Evolutionary conservation across 345 rosid genomes (phyloP), one percentile per base, ranked within the genome.

Genomic region (Eucalyptus pumila): DNA sequence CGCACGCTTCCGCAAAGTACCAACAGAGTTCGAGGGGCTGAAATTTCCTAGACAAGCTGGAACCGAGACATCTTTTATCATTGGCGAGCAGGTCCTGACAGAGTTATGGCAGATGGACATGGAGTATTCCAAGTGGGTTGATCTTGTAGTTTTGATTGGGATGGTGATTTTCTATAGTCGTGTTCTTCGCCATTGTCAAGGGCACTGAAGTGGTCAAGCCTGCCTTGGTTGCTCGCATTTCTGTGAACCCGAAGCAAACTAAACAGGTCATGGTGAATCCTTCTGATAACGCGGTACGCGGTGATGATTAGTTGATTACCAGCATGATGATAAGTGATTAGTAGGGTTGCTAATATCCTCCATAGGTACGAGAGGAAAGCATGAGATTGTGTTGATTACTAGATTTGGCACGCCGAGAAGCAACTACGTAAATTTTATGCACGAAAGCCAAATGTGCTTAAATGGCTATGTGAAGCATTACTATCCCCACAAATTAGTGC

Each of bases 111-210:
- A 86, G 90, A 48, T 45, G 87, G 80, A 88, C 26, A 86, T 88
- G 34, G 15, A 83, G 48, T 56, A 72, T 85, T 89, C 93, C 5
- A 93, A 93, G 83, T 91, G 92, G 93, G 80, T 90, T 88, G 91
- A 93, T 86, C 87, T 93, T 69, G 72, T 85, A 13, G 92, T 92
- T 23, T 60, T 88, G 87, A 14, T 83, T 19, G 89, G 87, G 52
- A 88, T 88, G 89, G 47, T 88, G 67, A 48, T 88, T 52, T 24
- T 30, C 23, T 88, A 88, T 58, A n/a, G 76, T 83, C 40, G 14
- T 88, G 42, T 83, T 80, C 69, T 54, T 21, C 17, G 69, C 30
- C 80, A 54, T 81, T 37, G 50, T 88, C 47, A 88, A 88, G 89
- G 42, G 30, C 44, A 88, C 42, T 21, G 89, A 88, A 69, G 80